Evolutionary conservation across 2,329 filamentous ascomycete genomes (phyloP).

Genomic region (Lecanicillium sp.): DNA sequence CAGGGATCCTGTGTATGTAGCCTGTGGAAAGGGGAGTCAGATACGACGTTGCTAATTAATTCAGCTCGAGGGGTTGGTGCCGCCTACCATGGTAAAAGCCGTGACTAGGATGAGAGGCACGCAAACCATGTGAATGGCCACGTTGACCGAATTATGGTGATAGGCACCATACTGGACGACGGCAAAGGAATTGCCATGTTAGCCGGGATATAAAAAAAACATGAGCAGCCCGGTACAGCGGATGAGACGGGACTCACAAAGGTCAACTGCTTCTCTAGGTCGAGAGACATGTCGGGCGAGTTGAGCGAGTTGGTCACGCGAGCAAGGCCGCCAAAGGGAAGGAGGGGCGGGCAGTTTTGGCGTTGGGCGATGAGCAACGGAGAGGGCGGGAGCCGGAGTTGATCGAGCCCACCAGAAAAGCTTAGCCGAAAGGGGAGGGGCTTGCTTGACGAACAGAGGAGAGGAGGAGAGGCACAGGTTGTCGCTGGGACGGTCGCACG

Average conservation of each 20-base stretch:
- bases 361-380: constrained; percentile 1
- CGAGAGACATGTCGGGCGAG: constrained; percentile 50
- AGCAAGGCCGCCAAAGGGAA: no score
- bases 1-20: constrained; percentile 54
- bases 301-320: constrained; percentile 9
- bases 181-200: no score
- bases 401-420: no score
- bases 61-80: constrained; percentile 4
- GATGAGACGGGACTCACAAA: constrained; percentile 55
- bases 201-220: no score
- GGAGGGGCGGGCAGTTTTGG: constrained; percentile 6
- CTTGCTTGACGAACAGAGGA: no score
- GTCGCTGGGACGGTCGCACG: no score
- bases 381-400: constrained; percentile 2
- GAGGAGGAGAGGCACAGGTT: no score
- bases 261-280: constrained; percentile 73
- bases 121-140: constrained; percentile 72
- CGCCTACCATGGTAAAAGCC: constrained; percentile 58
- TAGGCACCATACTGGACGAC: constrained; percentile 78
- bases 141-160: constrained; percentile 70
- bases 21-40: constrained; percentile 29
- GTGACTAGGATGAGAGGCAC: constrained; percentile 70
- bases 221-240: no score
- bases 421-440: no score
- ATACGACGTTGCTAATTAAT: constrained; percentile 6